Evolutionary conservation across 371 early-diverging fungal species (phyloP).

Genomic region (Rhizopus microsporus): DNA sequence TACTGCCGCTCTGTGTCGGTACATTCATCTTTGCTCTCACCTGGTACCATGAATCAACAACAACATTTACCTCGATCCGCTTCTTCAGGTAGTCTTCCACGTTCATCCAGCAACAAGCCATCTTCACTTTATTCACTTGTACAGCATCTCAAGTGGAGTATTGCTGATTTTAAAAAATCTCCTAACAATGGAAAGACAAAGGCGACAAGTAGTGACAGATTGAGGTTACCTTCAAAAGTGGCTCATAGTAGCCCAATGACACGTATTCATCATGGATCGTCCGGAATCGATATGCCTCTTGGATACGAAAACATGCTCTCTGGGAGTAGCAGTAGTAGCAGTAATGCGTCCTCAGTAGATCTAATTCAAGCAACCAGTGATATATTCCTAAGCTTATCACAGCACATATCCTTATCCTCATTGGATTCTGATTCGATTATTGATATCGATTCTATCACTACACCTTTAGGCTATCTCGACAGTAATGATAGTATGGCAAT

Average conservation of each 20-base stretch:
- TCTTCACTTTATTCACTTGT: too few relatives aligned
- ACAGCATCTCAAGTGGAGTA: too few relatives aligned
- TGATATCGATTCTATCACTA: neutral
- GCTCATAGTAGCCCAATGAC: too few relatives aligned
- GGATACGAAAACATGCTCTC: neutral
- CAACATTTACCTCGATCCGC: neutral
- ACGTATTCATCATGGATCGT: too few relatives aligned
- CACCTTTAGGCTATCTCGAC: neutral
- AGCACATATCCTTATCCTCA: neutral
- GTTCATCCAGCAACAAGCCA: too few relatives aligned
- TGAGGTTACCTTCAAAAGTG: too few relatives aligned
- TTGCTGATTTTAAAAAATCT: too few relatives aligned
- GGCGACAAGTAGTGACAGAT: too few relatives aligned
- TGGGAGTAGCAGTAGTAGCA: too few relatives aligned
- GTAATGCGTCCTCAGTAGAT: neutral
- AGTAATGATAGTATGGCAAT: neutral
- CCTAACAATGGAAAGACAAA: too few relatives aligned
- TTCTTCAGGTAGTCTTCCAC: neutral
- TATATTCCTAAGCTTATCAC: neutral
- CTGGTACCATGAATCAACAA: slow-evolving; percentile 65
- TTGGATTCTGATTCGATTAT: neutral
- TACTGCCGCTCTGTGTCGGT: neutral
- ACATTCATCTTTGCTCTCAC: slow-evolving; percentile 49
- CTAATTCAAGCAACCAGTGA: slow-evolving; percentile 3
- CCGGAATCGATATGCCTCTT: neutral